phyloP scores from a whole-genome alignment of 768 basidiomycete species.

The Wakefieldia striispora region DNA sequence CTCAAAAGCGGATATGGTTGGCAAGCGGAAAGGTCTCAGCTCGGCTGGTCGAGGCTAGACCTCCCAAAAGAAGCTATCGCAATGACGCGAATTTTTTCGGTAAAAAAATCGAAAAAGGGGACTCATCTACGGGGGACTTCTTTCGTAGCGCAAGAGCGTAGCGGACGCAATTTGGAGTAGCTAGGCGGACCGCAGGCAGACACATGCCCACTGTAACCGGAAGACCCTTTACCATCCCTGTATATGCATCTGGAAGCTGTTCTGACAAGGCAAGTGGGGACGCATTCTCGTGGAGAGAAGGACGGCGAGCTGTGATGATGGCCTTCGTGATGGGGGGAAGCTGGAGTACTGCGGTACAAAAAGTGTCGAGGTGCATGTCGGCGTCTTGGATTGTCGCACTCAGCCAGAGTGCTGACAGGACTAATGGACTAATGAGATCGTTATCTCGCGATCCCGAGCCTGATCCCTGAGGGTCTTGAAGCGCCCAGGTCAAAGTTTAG shows the following conservation, averaged over 20 bases:
- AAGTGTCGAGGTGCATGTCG: constrained; percentile 1
- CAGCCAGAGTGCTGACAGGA: constrained; percentile 1
- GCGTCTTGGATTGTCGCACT: constrained; percentile 25
- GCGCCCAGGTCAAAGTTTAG: constrained; percentile 16
- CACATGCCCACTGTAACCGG: constrained; percentile 20
- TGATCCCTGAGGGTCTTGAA: neutral
- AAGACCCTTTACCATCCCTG: constrained; percentile 27
- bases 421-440: constrained; percentile 19
- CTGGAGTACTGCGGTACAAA: neutral
- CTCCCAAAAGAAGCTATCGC: constrained; percentile 1
- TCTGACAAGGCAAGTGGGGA: constrained; percentile 16
- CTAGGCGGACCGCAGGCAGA: constrained; percentile 31
- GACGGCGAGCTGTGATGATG: constrained; percentile 13
- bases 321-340: constrained; percentile 22
- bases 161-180: constrained; percentile 26
- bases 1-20: neutral
- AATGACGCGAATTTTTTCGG: constrained; percentile 7
- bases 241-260: constrained; percentile 15
- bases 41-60: constrained; percentile 4
- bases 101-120: constrained; percentile 15
- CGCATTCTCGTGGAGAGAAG: constrained; percentile 12
- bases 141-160: constrained; percentile 18
- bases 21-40: neutral
- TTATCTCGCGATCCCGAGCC: constrained; percentile 32
- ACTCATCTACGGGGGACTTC: constrained; percentile 13